Base-by-base conservation (phyloP, 495 filamentous ascomycete genomes). In the Penicillium longicatenatum region DNA sequence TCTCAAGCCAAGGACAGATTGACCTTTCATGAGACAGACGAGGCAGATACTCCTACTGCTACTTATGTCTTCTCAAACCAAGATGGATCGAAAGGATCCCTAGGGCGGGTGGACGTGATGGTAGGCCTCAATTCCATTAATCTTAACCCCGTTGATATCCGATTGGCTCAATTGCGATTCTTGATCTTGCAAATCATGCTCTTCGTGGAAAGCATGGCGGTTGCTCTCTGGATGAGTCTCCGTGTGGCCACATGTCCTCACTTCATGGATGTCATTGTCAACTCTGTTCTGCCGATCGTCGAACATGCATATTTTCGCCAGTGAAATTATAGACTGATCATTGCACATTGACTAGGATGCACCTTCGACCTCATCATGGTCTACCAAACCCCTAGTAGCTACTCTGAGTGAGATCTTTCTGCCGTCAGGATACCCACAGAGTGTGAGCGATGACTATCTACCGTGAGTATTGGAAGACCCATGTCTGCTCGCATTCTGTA, bases 371-470 rank as follows among this genome's bases (percentile, higher is more conserved):
- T 65, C 66, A 43, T 57, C 65, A 54, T 75, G 72, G 74, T 73
- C 71, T 35, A n/a, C 55, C 14, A 65, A 58, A 42, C 61, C 70
- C 17, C 59, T 76, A n/a, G 31, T 65, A 33, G 54, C 58, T 44
- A 63, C 63, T 19, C 63, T 79, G 24, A 58, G 66, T 31, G 66
- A 76, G 37, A 65, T 95, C 47, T 98, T 98, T 71, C 79, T 98
- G n/a, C 94, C 93, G 1, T 86, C 89, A 10, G 93, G 94, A 33
- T 98, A 90, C 78, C 94, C 94, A 5, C 84, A 93, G 56, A 93
- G 89, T 65, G 94, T 98, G 41, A 95, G 88, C 11, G 75, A 85
- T 30, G 94, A 98, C 72, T 98, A 98, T 74, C 79, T 92, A 47
- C 76, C 86, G 80, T 96, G 78, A 81, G 79, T 82, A 43, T 30